Percentiles rank a stretch among this genome's conserved stretches.
Evolutionary conservation across 2,329 filamentous ascomycete genomes (phyloP).

Genomic region (Huntiella moniliformis): DNA sequence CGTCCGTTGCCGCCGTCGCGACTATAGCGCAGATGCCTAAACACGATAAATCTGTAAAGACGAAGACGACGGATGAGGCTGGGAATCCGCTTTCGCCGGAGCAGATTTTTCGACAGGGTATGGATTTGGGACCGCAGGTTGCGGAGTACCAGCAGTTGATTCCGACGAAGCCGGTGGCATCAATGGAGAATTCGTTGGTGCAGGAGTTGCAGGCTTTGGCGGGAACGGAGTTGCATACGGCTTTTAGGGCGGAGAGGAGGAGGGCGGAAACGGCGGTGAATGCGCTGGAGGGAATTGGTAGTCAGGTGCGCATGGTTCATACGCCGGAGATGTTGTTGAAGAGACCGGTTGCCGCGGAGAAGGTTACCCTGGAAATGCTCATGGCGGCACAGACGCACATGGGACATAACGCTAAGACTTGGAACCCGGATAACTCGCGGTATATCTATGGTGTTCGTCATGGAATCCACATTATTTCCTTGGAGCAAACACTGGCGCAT

Average conservation of each 20-base stretch:
- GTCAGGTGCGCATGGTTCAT: conserved; percentile 36
- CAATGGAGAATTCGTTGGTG: conserved; percentile 10
- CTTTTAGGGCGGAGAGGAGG: conserved; percentile 1
- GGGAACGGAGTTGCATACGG: conserved; percentile 6
- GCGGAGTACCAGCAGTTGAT: conserved; percentile 5
- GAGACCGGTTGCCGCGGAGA: conserved; percentile 56
- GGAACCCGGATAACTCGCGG: conserved; percentile 84
- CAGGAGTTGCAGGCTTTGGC: conserved; percentile 9
- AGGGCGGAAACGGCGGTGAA: conserved; percentile 1
- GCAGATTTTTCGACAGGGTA: conserved; percentile 1
- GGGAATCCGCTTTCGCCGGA: not conserved
- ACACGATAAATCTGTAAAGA: not conserved
- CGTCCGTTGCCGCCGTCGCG: not conserved
- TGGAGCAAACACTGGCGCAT: conserved; percentile 76
- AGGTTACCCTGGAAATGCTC: conserved; percentile 78
- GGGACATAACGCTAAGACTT: conserved; percentile 75
- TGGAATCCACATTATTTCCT: conserved; percentile 79
- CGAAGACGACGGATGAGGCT: not conserved
- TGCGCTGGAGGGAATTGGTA: conserved; percentile 19
- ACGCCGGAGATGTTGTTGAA: conserved; percentile 45
- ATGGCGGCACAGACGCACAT: conserved; percentile 76
- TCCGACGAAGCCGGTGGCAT: conserved; percentile 9
- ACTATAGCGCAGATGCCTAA: not conserved
- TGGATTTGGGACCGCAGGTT: not conserved
- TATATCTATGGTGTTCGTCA: conserved; percentile 87